Evolutionary conservation across 2,329 filamentous ascomycete species (phyloP).

Genomic region (Cladosporium phlei): DNA sequence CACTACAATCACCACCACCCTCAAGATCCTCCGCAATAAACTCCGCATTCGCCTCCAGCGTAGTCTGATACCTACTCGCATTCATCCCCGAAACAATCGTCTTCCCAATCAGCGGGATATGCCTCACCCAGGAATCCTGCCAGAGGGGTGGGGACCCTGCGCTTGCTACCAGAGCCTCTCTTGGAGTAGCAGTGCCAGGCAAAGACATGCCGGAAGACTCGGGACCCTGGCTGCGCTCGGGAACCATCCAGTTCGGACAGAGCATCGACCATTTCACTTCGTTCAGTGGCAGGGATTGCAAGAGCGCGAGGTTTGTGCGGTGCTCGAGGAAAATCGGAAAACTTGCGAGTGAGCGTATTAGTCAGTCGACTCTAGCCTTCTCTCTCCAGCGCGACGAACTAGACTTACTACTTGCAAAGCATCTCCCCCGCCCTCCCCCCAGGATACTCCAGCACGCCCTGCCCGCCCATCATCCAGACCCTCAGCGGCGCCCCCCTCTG

Average conservation of each 20-base stretch:
- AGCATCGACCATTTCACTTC: constrained; percentile 38
- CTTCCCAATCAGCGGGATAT: constrained; percentile 32
- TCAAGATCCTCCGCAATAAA: constrained; percentile 40
- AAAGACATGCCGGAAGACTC: no score
- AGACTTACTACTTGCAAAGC: constrained; percentile 33
- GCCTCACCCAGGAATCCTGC: constrained; percentile 31
- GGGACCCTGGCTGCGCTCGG: constrained; percentile 29
- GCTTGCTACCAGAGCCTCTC: constrained; percentile 26
- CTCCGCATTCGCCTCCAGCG: constrained; percentile 40
- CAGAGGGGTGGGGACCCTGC: constrained; percentile 32
- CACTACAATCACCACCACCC: constrained; percentile 26
- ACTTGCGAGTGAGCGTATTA: constrained; percentile 24
- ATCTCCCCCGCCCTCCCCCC: constrained; percentile 29
- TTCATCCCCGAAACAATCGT: constrained; percentile 29
- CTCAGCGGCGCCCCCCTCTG: constrained; percentile 34
- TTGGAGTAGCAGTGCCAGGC: neutral
- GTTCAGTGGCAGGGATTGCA: constrained; percentile 27
- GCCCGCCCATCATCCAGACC: constrained; percentile 36
- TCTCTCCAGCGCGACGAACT: no score
- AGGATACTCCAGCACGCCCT: constrained; percentile 36
- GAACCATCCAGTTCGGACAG: constrained; percentile 35
- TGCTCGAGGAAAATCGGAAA: constrained; percentile 36
- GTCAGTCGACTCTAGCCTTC: neutral
- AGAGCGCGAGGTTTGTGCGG: constrained; percentile 29
- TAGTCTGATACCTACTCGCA: constrained; percentile 32